phyloP scores from a whole-genome alignment of 371 early-diverging fungal species.

The Sporodiniella umbellata region DNA sequence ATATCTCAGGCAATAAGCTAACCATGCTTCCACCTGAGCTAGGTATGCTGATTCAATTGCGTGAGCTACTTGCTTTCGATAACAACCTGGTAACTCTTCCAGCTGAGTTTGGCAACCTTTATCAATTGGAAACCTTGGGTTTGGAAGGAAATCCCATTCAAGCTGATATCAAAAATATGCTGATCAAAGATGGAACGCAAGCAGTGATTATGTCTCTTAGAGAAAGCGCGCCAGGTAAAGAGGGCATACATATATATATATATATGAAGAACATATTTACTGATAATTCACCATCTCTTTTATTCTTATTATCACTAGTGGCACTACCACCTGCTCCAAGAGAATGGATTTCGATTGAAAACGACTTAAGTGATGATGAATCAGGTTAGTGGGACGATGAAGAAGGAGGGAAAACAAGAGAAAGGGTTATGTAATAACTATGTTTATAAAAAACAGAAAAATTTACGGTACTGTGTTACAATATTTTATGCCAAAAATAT shows the following conservation, averaged over 20 bases:
- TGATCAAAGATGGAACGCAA: slow-evolving; percentile 86
- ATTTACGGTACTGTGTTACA: slow-evolving; percentile 92
- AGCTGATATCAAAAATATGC: slow-evolving; percentile 75
- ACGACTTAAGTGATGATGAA: slow-evolving; percentile 24
- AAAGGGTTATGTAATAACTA: not conserved
- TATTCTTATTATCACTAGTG: no score
- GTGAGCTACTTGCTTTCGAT: slow-evolving; percentile 91
- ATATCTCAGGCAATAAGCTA: slow-evolving; percentile 92
- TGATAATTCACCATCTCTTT: no score
- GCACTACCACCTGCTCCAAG: slow-evolving; percentile 87
- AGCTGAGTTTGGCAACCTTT: slow-evolving; percentile 90
- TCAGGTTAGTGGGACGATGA: no score
- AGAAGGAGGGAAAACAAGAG: not conserved
- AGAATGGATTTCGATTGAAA: slow-evolving; percentile 84
- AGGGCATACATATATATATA: not conserved
- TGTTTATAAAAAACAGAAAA: slow-evolving; percentile 38
- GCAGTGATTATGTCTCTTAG: slow-evolving; percentile 89
- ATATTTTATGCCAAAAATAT: slow-evolving; percentile 92
- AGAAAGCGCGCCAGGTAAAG: slow-evolving; percentile 83
- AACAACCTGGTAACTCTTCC: slow-evolving; percentile 91
- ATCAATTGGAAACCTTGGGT: slow-evolving; percentile 89
- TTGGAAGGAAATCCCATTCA: slow-evolving; percentile 97
- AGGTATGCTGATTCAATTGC: slow-evolving; percentile 80
- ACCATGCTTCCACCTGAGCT: slow-evolving; percentile 86
- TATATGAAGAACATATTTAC: no score